Base-by-base conservation (phyloP, 1,284 basidiomycete genomes). In the Pseudozyma sp. region DNA sequence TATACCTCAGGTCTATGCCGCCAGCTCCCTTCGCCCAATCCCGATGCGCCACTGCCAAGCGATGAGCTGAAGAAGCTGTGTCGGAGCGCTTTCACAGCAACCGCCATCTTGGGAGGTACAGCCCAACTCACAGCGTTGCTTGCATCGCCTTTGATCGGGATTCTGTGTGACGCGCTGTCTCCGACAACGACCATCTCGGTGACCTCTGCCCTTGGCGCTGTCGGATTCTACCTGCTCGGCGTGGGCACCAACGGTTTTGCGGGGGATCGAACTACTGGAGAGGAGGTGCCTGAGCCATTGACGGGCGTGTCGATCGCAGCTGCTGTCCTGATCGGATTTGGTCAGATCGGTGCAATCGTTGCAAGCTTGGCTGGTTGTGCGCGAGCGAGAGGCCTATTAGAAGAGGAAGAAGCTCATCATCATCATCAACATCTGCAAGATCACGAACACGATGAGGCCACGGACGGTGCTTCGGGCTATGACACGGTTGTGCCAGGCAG, bases 281-380 rank as follows among this genome's bases (percentile, higher is more conserved):
- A 66, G 49, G 65, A 64, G 59, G 59, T 61, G 14, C 66, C 72
- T 18, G 68, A 80, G 38, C 76, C 70, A 8, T 25, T 71, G 36
- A 66, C 59, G 3, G 44, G 59, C 10, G 13, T 61, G 36, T 70
- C 73, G 43, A 76, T 69, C 40, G 48, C 51, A 0, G 73, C 78
- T 18, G 76, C 78, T 18, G 59, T 70, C 16, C 47, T 66, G 5
- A 50, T 80, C 13, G 78, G 78, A 3, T 25, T 77, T 11, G 67
- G 70, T 10, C 77, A 79, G 59, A 78, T 77, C 42, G 70, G 66
- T 1, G 75, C 75, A n/a, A 79, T 79, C 31, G 77, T 79, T 1
- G 50, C 71, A 1, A 71, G 67, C 42, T 53, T 79, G 38, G 71
- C 76, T 19, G 61, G 73, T 11, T 77, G 72, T 50, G 76, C 75